Evolutionary conservation across 768 basidiomycete genomes (phyloP).

Genomic region (Boletus subparvulus): DNA sequence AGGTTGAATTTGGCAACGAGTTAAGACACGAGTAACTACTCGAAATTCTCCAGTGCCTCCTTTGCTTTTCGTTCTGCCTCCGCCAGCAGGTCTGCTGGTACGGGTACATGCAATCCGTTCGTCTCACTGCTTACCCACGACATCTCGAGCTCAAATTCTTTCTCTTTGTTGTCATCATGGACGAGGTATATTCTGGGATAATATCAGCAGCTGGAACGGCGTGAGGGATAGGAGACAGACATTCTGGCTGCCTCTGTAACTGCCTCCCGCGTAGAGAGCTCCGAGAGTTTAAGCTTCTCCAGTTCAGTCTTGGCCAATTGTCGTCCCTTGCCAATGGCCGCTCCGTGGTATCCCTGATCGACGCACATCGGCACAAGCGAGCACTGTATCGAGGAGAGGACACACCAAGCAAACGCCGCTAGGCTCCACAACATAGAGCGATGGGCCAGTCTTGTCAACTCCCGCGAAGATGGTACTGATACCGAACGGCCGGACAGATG

Average conservation of each 20-base stretch:
- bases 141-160: slow-evolving; percentile 97
- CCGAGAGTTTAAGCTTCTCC: slow-evolving; percentile 89
- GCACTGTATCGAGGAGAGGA: slow-evolving; percentile 9
- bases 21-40: slow-evolving; percentile 34
- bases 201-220: slow-evolving; percentile 5
- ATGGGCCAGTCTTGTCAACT: slow-evolving; percentile 85
- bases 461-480: slow-evolving; percentile 90
- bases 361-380: background rate
- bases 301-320: slow-evolving; percentile 97
- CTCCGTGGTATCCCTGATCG: slow-evolving; percentile 86
- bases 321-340: slow-evolving; percentile 97
- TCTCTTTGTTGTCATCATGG: slow-evolving; percentile 97
- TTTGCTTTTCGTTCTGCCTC: slow-evolving; percentile 90
- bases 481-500: slow-evolving; percentile 96
- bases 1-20: background rate
- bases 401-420: slow-evolving; percentile 88
- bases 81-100: slow-evolving; percentile 79
- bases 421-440: slow-evolving; percentile 89
- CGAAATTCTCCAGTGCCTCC: slow-evolving; percentile 73
- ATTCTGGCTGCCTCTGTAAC: slow-evolving; percentile 93
- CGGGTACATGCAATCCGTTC: slow-evolving; percentile 71
- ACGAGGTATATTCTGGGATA: slow-evolving; percentile 85
- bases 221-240: slow-evolving; percentile 46
- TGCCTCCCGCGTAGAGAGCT: slow-evolving; percentile 79
- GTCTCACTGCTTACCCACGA: slow-evolving; percentile 93